A percentile compares a stretch with the other conserved stretches of the same genome.
Evolutionary conservation across 805 yeast genomes (phyloP).

Genomic region (Pichia scutulata): DNA sequence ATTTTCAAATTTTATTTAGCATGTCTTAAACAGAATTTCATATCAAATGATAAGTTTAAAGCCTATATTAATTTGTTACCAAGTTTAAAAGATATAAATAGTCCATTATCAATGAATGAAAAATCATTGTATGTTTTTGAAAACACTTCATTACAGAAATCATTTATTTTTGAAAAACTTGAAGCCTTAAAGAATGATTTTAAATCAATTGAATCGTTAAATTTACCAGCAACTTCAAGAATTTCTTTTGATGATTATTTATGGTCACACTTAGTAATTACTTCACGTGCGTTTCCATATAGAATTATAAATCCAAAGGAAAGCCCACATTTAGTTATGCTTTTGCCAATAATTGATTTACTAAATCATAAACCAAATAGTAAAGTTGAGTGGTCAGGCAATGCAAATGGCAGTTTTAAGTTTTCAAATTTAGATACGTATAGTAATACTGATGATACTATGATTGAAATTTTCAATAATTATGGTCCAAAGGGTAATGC

Average conservation of each 20-base stretch:
- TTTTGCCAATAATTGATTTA: slow-evolving; percentile 72
- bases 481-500: slow-evolving; percentile 88
- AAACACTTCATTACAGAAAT: slow-evolving; percentile 53
- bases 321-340: slow-evolving; percentile 34
- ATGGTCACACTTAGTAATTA: slow-evolving; percentile 68
- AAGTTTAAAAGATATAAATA: slow-evolving; percentile 33
- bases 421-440: background rate
- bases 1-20: slow-evolving; percentile 18
- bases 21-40: background rate
- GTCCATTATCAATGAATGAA: slow-evolving; percentile 58
- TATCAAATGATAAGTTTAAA: background rate
- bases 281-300: slow-evolving; percentile 78
- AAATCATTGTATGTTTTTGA: slow-evolving; percentile 32
- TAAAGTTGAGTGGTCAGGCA: slow-evolving; percentile 54
- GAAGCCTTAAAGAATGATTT: slow-evolving; percentile 47
- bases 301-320: slow-evolving; percentile 35
- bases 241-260: slow-evolving; percentile 47
- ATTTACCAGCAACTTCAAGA: slow-evolving; percentile 1
- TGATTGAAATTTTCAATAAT: slow-evolving; percentile 61
- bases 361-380: slow-evolving; percentile 63
- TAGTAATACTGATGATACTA: slow-evolving; percentile 11
- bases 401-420: slow-evolving; percentile 12
- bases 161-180: slow-evolving; percentile 39
- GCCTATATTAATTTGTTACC: slow-evolving; percentile 48
- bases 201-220: slow-evolving; percentile 16